A percentile compares a stretch with the other conserved stretches of the same genome.
These are phyloP conservation scores for Wallemia hederae DNA, from an alignment of 1,284 basidiomycete genomes.

Conservation along the genomic window DNA sequence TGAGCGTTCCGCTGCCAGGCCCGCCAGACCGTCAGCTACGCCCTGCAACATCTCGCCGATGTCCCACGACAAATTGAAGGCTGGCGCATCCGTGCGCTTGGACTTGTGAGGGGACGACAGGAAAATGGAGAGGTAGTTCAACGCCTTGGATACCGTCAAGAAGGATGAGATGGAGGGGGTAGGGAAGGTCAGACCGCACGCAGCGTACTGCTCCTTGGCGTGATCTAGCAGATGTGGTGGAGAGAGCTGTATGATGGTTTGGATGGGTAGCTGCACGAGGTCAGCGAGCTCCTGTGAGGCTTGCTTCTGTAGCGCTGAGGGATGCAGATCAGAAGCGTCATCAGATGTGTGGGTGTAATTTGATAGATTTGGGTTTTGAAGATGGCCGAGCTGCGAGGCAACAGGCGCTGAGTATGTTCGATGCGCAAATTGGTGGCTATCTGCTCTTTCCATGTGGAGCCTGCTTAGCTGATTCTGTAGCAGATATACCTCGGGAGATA, in stretches of 20 bases:
- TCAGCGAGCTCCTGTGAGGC: constrained; percentile 45
- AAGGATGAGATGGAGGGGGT: constrained; percentile 60
- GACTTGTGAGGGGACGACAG: neutral
- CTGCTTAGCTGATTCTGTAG: neutral
- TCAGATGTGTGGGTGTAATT: neutral
- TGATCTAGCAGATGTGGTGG: constrained; percentile 66
- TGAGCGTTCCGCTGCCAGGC: constrained; percentile 45
- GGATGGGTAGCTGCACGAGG: constrained; percentile 55
- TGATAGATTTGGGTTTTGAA: constrained; percentile 27
- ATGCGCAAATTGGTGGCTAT: constrained; percentile 8
- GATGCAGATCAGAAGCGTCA: neutral
- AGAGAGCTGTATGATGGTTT: constrained; percentile 58
- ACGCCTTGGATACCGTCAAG: constrained; percentile 59
- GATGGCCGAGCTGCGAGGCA: constrained; percentile 32
- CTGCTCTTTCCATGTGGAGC: neutral
- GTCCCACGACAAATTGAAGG: constrained; percentile 19
- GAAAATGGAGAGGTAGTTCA: constrained; percentile 67
- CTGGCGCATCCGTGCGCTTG: neutral
- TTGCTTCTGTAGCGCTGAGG: neutral
- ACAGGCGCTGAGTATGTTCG: constrained; percentile 40
- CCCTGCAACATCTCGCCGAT: constrained; percentile 40
- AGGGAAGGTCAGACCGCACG: constrained; percentile 53
- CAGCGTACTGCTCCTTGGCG: constrained; percentile 67
- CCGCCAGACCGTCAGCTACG: constrained; percentile 55
- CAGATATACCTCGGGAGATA: neutral